A percentile compares a stretch with the other conserved stretches of the same genome.
Conservation (phyloP, 2,329 filamentous ascomycete species). For the Pseudogymnoascus sp. region DNA sequence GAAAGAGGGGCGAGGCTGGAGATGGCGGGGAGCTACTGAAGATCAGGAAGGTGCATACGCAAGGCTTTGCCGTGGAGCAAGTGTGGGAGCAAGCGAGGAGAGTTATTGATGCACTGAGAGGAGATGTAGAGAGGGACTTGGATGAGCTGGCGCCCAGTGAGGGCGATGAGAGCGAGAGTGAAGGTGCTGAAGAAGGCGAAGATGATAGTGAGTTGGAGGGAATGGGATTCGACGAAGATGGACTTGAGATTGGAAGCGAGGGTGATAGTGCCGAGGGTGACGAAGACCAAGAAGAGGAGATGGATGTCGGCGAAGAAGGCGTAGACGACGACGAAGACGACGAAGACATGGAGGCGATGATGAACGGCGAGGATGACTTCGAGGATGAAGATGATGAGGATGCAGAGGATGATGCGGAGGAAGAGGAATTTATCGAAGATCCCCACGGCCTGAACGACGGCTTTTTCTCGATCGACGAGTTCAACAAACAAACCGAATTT, state of each 20-base stretch:
- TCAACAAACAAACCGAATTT: conserved; percentile 87
- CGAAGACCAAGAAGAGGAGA: conserved; percentile 30
- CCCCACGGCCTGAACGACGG: conserved; percentile 86
- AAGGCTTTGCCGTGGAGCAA: conserved; percentile 80
- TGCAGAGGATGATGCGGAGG: conserved; percentile 39
- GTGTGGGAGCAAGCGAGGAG: conserved; percentile 90
- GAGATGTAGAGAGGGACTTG: conserved; percentile 43
- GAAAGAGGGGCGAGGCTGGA: conserved; percentile 41
- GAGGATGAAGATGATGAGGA: conserved; percentile 40
- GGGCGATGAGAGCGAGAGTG: conserved; percentile 22
- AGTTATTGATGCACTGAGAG: conserved; percentile 60
- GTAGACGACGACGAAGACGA: conserved; percentile 31
- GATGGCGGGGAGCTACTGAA: conserved; percentile 50
- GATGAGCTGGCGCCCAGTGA: conserved; percentile 27
- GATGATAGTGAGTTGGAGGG: conserved; percentile 30
- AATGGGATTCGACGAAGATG: conserved; percentile 32
- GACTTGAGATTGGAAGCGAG: conserved; percentile 26
- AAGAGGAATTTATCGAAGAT: conserved; percentile 57
- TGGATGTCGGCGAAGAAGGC: conserved; percentile 27
- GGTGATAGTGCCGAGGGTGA: conserved; percentile 20
- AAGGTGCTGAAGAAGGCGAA: conserved; percentile 30
- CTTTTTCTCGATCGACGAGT: conserved; percentile 95
- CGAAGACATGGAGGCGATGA: conserved; percentile 24
- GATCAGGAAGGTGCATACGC: conserved; percentile 71
- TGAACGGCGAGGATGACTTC: conserved; percentile 31